A percentile compares a stretch with the other conserved stretches of the same genome.
These are phyloP conservation scores for Hypoxylon sp. DNA, from an alignment of 2,329 filamentous ascomycete genomes.

Conservation along the genomic window DNA sequence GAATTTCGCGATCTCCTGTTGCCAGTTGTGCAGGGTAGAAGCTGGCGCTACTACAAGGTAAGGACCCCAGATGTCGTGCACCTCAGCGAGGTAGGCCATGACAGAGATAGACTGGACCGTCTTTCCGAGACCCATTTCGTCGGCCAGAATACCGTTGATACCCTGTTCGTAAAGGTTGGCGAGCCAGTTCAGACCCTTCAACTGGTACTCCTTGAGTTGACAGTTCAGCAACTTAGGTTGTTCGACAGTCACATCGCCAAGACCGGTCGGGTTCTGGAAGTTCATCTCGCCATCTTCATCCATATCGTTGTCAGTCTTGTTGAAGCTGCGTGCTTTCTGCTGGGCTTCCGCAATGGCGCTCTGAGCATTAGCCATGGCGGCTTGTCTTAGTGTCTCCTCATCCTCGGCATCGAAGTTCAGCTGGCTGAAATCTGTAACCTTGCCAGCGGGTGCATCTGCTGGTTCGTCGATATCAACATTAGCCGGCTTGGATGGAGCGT, in stretches of 20 bases:
- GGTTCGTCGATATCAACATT: conserved; percentile 65
- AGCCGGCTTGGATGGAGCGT: conserved; percentile 56
- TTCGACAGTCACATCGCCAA: conserved; percentile 93
- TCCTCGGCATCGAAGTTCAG: conserved; percentile 97
- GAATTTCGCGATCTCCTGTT: conserved; percentile 96
- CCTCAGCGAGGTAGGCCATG: conserved; percentile 97
- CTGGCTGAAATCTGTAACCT: conserved; percentile 93
- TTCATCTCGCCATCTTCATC: conserved; percentile 98
- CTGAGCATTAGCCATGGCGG: conserved; percentile 95
- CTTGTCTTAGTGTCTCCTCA: conserved; percentile 81
- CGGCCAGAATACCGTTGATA: conserved; percentile 98
- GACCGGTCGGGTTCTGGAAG: conserved; percentile 96
- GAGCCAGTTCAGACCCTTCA: conserved; percentile 99
- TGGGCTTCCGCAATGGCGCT: conserved; percentile 95
- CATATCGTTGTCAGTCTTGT: conserved; percentile 77
- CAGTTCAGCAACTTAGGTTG: conserved; percentile 94
- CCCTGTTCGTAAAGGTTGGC: conserved; percentile 99
- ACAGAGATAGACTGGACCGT: conserved; percentile 99
- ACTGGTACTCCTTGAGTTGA: conserved; percentile 97
- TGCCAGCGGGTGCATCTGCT: conserved; percentile 68
- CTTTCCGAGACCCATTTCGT: conserved; percentile 99
- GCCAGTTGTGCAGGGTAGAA: conserved; percentile 98
- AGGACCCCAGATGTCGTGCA: conserved; percentile 97
- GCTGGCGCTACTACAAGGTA: conserved; percentile 97
- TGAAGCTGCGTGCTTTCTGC: conserved; percentile 92